phyloP scores from a whole-genome alignment of 306 rosid species.

The Rosa multiflora region DNA sequence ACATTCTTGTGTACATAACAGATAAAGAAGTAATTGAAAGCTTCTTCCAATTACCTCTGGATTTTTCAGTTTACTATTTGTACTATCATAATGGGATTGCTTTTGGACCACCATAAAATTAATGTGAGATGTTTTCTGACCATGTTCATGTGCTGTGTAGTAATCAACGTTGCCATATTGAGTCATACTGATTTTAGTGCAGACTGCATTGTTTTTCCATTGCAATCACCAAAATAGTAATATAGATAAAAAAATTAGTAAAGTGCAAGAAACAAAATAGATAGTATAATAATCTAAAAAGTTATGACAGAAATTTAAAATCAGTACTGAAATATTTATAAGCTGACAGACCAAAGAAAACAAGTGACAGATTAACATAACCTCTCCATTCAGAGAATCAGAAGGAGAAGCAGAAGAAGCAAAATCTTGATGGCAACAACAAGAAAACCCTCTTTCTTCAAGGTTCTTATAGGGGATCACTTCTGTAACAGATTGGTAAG shows the following conservation, averaged over 20 bases:
- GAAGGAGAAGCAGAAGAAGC: neutral
- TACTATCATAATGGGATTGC: neutral
- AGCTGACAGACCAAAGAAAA: neutral
- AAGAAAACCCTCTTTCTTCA: neutral
- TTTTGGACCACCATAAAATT: neutral
- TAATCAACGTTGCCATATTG: neutral
- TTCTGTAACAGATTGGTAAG: neutral
- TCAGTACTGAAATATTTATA: neutral
- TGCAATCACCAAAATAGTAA: neutral
- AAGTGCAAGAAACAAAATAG: neutral
- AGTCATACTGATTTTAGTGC: neutral
- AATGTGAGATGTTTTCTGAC: neutral
- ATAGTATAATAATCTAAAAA: too few relatives aligned
- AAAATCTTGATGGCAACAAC: constrained; percentile 1
- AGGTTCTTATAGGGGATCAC: constrained; percentile 3
- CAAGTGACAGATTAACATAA: neutral
- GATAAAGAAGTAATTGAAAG: neutral
- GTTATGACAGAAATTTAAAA: neutral
- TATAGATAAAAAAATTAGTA: neutral
- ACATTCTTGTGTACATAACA: neutral
- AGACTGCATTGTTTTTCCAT: neutral
- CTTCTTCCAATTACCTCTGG: neutral
- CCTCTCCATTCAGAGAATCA: neutral
- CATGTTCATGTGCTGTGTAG: neutral
- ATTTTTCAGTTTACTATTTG: neutral